These are phyloP conservation scores for Saturnispora sanitii DNA, from an alignment of 805 yeast genomes.

Conservation along the genomic window DNA sequence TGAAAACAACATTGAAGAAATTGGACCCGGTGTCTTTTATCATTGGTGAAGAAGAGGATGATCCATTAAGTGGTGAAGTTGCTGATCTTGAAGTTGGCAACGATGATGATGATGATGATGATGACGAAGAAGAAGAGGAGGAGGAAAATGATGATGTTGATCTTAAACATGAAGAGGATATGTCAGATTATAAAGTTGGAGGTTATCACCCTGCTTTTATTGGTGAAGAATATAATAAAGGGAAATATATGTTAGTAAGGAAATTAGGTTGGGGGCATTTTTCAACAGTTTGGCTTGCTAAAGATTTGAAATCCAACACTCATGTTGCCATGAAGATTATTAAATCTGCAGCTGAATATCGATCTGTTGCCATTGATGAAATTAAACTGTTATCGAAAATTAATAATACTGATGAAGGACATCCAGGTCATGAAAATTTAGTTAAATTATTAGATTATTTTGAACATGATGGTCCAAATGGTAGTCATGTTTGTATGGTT, in stretches of 20 bases:
- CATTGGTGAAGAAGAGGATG: slow-evolving; percentile 25
- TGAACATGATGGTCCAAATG: slow-evolving; percentile 82
- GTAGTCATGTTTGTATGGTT: slow-evolving; percentile 91
- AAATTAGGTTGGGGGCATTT: slow-evolving; percentile 99
- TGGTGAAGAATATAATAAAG: slow-evolving; percentile 73
- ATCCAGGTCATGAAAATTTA: slow-evolving; percentile 76
- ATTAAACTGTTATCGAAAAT: slow-evolving; percentile 66
- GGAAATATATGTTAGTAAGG: slow-evolving; percentile 66
- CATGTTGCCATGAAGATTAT: slow-evolving; percentile 95
- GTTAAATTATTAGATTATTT: slow-evolving; percentile 77
- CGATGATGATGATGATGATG: slow-evolving; percentile 22
- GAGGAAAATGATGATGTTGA: slow-evolving; percentile 26
- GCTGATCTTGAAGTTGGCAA: no score
- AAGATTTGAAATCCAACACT: slow-evolving; percentile 40
- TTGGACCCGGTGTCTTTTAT: slow-evolving; percentile 5
- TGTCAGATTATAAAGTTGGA: slow-evolving; percentile 78
- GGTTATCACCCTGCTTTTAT: slow-evolving; percentile 93
- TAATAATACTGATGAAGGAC: slow-evolving; percentile 50
- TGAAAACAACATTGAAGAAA: slow-evolving; percentile 7
- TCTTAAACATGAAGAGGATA: slow-evolving; percentile 58
- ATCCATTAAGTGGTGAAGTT: no score
- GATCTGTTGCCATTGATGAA: slow-evolving; percentile 93
- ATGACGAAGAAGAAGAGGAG: slow-evolving; percentile 26
- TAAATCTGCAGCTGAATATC: slow-evolving; percentile 79
- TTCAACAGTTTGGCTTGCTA: slow-evolving; percentile 90